Base-by-base conservation (phyloP, 495 filamentous ascomycete species). In the Aspergillus ellipticus region DNA sequence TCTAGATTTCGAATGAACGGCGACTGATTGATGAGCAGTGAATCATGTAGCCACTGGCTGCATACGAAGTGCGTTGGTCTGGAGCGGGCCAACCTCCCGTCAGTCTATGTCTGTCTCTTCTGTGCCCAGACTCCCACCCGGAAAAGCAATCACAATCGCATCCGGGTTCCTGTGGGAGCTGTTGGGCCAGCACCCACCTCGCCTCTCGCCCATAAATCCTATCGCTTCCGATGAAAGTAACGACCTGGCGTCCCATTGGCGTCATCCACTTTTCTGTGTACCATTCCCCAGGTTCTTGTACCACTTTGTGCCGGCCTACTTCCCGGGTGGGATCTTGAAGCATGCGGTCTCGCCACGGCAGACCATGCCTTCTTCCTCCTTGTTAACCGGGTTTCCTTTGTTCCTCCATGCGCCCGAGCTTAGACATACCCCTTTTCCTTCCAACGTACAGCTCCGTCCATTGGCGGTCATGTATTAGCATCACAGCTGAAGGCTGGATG, bases 41-140 rank as follows among this genome's bases (percentile, higher is more conserved):
- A 92, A 73, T 92, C 90, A 4, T 96, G 91, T 71, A 86, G 83
- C 37, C 87, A 92, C 71, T 93, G 86, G 85, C 80, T 92, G 26
- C 91, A 96, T 64, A 87, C 85, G 6, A 79, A 79, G 61, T 96
- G 91, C 65, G 80, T 92, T 29, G 86, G 88, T 16, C 76, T 92
- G 21, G 85, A 85, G 54, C 74, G 78, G 17, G 67, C 73, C 7
- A 80, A 86, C 49, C 76, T 89, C 42, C 89, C 89, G 19, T 79
- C 79, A 0, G 86, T 92, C 9, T 93, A 90, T 67, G 84, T 94
- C 11, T 96, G 90, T 64, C 73, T 87, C 16, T 92, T 86, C 61
- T 96, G 90, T 64, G 84, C 85, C 7, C 84, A 89, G 53, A 92
- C 88, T 5, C 89, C 88, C 0, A 79, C 84, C 56, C 75, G 88